These are phyloP conservation scores for Rhipidocladum racemiflorum DNA, from an alignment of 176 grass and related monocot species.

Conservation along the genomic window DNA sequence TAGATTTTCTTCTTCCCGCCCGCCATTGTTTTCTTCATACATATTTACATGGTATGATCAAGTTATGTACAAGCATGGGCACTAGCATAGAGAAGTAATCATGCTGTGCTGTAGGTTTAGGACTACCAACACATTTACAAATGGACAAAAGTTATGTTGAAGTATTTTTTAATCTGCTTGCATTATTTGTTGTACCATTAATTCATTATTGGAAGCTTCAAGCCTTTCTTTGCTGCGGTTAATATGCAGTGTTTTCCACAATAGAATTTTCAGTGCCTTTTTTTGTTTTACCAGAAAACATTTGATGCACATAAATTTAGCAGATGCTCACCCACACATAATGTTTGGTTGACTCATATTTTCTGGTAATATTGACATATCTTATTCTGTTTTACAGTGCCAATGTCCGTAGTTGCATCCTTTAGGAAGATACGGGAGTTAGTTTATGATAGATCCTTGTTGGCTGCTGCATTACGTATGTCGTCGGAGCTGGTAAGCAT, in stretches of 20 bases:
- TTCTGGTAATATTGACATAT: conserved; percentile 7
- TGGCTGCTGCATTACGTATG: conserved; percentile 72
- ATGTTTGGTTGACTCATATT: background rate
- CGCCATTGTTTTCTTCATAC: background rate
- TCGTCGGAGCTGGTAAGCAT: conserved; percentile 78
- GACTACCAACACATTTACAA: background rate
- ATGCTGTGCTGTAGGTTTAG: conserved; percentile 10
- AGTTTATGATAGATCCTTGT: conserved; percentile 59
- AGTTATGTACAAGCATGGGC: background rate
- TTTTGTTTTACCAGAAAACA: background rate
- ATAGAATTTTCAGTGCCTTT: background rate
- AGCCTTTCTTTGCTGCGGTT: background rate
- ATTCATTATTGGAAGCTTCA: conserved; percentile 4
- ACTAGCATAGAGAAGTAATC: conserved; percentile 2
- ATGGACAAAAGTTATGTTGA: background rate
- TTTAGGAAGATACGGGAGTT: conserved; percentile 93
- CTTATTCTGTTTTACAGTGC: conserved; percentile 57
- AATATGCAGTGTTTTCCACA: background rate
- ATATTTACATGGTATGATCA: conserved; percentile 2
- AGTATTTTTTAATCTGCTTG: background rate
- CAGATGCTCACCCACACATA: background rate
- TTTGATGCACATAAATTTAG: conserved; percentile 1
- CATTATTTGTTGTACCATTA: conserved; percentile 3
- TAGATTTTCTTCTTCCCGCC: background rate
- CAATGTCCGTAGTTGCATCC: conserved; percentile 75